phyloP scores from a whole-genome alignment of 495 filamentous ascomycete species.

The Hypoxylon subgilvum region DNA sequence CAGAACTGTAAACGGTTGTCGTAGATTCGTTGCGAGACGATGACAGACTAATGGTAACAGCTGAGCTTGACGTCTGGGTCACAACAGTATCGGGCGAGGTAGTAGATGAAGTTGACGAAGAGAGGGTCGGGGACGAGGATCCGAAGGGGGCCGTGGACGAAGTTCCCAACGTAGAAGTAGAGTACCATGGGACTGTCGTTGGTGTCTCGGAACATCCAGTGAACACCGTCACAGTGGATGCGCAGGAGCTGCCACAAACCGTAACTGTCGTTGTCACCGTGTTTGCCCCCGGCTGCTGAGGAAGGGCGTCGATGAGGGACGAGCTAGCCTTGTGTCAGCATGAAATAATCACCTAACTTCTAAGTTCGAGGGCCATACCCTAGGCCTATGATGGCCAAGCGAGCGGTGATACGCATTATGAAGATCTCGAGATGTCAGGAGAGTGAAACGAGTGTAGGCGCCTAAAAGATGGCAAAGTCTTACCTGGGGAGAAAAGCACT shows the following conservation, averaged over 20 bases:
- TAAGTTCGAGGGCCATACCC: conserved; percentile 20
- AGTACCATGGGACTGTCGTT: conserved; percentile 6
- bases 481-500: not conserved
- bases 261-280: conserved; percentile 40
- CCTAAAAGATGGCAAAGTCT: conserved; percentile 10
- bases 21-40: conserved; percentile 3
- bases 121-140: conserved; percentile 4
- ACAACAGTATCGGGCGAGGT: conserved; percentile 5
- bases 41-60: conserved; percentile 4
- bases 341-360: not conserved
- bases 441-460: conserved; percentile 34
- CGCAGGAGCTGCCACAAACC: conserved; percentile 33
- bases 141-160: conserved; percentile 8
- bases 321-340: conserved; percentile 30
- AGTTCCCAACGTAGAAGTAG: conserved; percentile 20
- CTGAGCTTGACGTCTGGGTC: conserved; percentile 10
- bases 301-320: conserved; percentile 15
- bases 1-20: not conserved
- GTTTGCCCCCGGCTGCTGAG: conserved; percentile 21
- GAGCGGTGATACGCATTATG: conserved; percentile 28
- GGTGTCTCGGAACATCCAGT: conserved; percentile 27
- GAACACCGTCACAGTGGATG: conserved; percentile 37
- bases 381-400: conserved; percentile 34
- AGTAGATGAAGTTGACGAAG: not conserved
- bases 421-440: conserved; percentile 1